Base-by-base conservation (phyloP, 2,329 filamentous ascomycete species). In the Fusarium vanettenii region DNA sequence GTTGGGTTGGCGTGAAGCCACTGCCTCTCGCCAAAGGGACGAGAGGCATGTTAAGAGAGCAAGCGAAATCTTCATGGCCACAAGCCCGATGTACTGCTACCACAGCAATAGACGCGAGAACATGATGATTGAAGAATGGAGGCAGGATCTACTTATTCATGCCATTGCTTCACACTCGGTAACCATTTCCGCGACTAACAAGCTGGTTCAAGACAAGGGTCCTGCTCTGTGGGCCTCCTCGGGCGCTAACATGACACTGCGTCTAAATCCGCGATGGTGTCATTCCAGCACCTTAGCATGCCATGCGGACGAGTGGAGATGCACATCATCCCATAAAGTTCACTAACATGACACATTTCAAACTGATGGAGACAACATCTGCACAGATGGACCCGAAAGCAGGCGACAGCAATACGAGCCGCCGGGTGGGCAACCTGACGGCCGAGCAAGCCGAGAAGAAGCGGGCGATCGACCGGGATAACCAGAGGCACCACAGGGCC, bases 401-500 rank as follows among this genome's bases (percentile, higher is more conserved):
- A 5, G 31, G 48, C 18, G 14, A 9, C 27, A 4, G 5, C 29
- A 61, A 61, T 8, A 18, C 7, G 4, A 61, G 16, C 13, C 59
- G 59, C 9, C 59, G 59, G 27, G 27, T 61, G 13, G 31, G 25
- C 20, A 61, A 61, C n/a, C 14, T 61, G 37, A 45, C 59, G 4
- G n/a, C 39, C 27, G 59, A 61, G 39, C 25, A 61, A 39, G 59
- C 25, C 20, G 59, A 61, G 7, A 61, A 61, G 59, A 61, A 61
- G 37, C 25, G 59, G 14, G 39, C 59, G 25, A 61, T 61, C 25
- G 59, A 61, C 18, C 37, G 59, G 18, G 59, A 61, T 22, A 61
- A 61, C 29, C 59, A 61, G 27, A 45, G 59, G 6, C 41, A 61
- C n/a, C 59, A 61, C 6, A 20, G 59, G 27, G 59, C 59, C 27